Base-by-base conservation (phyloP, 2,329 filamentous ascomycete genomes). In the Xylaria digitata region DNA sequence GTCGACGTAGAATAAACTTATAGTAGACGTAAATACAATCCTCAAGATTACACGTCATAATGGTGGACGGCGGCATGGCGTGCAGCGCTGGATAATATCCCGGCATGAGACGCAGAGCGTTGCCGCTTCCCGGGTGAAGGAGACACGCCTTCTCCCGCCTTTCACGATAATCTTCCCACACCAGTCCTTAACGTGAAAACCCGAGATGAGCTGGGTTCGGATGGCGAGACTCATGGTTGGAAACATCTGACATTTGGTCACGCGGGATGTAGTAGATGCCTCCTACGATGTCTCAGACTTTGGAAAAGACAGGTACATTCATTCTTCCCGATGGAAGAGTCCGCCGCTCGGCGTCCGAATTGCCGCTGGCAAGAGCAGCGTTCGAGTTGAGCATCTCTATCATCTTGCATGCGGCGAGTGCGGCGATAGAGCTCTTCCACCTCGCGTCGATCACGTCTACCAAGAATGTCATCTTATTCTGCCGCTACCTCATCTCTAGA, bases 331-430 rank as follows among this genome's bases (percentile, higher is more conserved):
- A 21, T 42, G 48, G 11, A 69, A 99, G 82, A 15, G 92, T 84
- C 67, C 96, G 88, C 63, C 93, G 87, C 80, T 99, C 96, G 6
- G 95, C 94, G 61, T 96, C 93, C 0, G 92, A 95, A 78, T 97
- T 93, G 7, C 90, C 86, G 60, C 88, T 88, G 63, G 87, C 83
- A 72, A 92, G 81, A 1, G 86, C 82, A 26, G 92, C 88, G 78
- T 96, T 92, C 0, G 96, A 95, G 77, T 99, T 99, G 94, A 23
- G 86, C 86, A 77, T 98, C 95, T 72, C 99, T 97, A 72, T 99
- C 96, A 74, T 97, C 93, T 77, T 99, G 96, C 46, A 97, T 87
- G 50, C 93, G 90, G 68, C 96, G 88, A 75, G 99, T 95, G 53
- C 96, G 92, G 57, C 93, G 91, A 81, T 97, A 98, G 9, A 99